Evolutionary conservation across 768 basidiomycete genomes (phyloP).

Genomic region (Amyloporia xantha): DNA sequence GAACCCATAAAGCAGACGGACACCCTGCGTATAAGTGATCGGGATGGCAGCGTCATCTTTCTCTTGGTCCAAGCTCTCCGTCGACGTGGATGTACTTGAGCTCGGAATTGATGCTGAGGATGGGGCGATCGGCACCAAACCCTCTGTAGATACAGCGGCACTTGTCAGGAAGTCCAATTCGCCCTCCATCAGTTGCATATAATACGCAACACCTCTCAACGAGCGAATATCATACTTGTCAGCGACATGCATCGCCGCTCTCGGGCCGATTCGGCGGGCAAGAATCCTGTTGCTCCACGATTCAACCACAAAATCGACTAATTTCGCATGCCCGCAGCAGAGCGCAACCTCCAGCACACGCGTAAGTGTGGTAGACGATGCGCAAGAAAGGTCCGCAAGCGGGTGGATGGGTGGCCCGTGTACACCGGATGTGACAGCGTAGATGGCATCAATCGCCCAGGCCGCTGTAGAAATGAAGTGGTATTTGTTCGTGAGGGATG

Average conservation of each 20-base stretch:
- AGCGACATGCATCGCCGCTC: conserved; percentile 27
- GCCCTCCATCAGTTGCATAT: conserved; percentile 26
- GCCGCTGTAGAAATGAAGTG: conserved; percentile 27
- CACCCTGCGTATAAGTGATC: conserved; percentile 24
- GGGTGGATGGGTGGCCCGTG: conserved; percentile 16
- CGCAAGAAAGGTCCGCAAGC: conserved; percentile 17
- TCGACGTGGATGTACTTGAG: not conserved
- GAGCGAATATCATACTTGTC: conserved; percentile 20
- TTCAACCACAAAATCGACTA: conserved; percentile 23
- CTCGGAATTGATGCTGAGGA: not conserved
- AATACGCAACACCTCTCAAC: conserved; percentile 30
- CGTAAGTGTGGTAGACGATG: conserved; percentile 25
- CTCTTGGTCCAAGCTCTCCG: not conserved
- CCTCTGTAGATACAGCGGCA: not conserved
- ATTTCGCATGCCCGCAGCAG: conserved; percentile 20
- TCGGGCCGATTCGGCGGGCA: conserved; percentile 22
- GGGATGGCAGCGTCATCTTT: conserved; percentile 8
- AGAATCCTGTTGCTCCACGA: conserved; percentile 31
- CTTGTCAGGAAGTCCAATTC: conserved; percentile 13
- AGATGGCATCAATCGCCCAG: conserved; percentile 33
- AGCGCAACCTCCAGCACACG: conserved; percentile 31
- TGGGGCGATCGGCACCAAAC: not conserved
- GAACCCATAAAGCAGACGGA: conserved; percentile 30
- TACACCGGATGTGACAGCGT: conserved; percentile 21
- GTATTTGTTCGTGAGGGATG: conserved; percentile 35